Conservation (phyloP, 257 asterid genomes). For the Solanum bukasovii region DNA sequence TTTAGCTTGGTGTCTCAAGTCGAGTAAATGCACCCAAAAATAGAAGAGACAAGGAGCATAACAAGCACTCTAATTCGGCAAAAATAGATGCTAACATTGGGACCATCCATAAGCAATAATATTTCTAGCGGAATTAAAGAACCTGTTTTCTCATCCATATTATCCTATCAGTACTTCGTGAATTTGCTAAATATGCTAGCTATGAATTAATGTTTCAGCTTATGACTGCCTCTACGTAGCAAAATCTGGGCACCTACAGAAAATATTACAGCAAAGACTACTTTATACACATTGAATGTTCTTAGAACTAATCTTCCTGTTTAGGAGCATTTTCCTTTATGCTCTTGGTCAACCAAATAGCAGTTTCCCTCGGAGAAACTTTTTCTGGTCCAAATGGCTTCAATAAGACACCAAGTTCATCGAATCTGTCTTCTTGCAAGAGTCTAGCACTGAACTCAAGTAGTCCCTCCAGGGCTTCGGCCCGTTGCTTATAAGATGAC, state of each 20-base stretch:
- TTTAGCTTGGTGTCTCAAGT: neutral
- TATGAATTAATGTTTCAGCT: conserved; percentile 6
- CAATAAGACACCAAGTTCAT: conserved; percentile 72
- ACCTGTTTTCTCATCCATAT: neutral
- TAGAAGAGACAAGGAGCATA: neutral
- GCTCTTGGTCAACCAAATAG: conserved; percentile 88
- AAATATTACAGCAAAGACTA: conserved; percentile 7
- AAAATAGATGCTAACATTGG: neutral
- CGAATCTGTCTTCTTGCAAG: conserved; percentile 64
- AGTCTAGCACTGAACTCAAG: conserved; percentile 85
- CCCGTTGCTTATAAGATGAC: conserved; percentile 77
- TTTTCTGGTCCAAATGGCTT: conserved; percentile 85
- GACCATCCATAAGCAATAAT: neutral
- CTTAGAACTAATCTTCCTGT: conserved; percentile 27
- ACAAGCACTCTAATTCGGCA: neutral
- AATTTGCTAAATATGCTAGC: neutral
- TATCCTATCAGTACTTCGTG: neutral
- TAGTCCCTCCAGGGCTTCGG: conserved; percentile 88
- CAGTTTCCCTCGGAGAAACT: conserved; percentile 92
- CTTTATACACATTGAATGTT: conserved; percentile 5
- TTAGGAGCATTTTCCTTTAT: conserved; percentile 56
- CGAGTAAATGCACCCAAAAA: neutral
- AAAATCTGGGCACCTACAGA: conserved; percentile 14
- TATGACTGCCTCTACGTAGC: conserved; percentile 21
- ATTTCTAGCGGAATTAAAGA: neutral